Evolutionary conservation across 257 asterid species (phyloP).

Genomic region (Buddleja alternifolia): DNA sequence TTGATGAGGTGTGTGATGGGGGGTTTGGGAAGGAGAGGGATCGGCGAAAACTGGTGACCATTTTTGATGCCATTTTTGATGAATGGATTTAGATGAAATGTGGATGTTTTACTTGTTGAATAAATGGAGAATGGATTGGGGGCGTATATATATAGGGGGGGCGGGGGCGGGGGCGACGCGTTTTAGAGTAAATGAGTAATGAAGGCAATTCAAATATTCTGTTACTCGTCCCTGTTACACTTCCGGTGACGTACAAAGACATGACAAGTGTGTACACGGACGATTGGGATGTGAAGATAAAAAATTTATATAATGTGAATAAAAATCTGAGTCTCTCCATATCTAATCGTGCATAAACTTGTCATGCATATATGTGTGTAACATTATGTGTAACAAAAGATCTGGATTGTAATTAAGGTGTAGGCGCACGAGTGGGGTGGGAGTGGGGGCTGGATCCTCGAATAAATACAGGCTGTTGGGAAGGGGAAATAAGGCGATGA

Average conservation of each 20-base stretch:
- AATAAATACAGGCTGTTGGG: constrained; percentile 37
- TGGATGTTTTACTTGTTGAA: constrained; percentile 8
- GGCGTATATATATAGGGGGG: constrained; percentile 34
- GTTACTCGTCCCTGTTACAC: too few species aligned
- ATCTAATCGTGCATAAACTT: too few species aligned
- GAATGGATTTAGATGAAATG: not conserved
- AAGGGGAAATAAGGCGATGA: not conserved
- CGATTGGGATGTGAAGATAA: too few species aligned
- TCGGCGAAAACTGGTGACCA: constrained; percentile 77
- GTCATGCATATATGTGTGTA: too few species aligned
- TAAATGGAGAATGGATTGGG: not conserved
- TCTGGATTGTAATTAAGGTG: too few species aligned
- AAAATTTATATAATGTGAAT: too few species aligned
- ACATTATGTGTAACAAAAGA: too few species aligned
- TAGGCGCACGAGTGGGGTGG: constrained; percentile 33
- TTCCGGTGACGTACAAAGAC: too few species aligned
- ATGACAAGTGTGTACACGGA: too few species aligned
- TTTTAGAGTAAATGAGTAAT: constrained; percentile 9
- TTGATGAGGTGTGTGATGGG: constrained; percentile 35
- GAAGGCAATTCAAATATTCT: too few species aligned
- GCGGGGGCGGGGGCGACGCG: constrained; percentile 20
- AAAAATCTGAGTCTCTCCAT: too few species aligned
- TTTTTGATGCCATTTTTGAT: constrained; percentile 64
- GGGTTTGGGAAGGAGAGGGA: constrained; percentile 79
- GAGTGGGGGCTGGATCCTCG: constrained; percentile 28